Conservation (phyloP, 768 basidiomycete genomes). For the Podaxis rugospora region DNA sequence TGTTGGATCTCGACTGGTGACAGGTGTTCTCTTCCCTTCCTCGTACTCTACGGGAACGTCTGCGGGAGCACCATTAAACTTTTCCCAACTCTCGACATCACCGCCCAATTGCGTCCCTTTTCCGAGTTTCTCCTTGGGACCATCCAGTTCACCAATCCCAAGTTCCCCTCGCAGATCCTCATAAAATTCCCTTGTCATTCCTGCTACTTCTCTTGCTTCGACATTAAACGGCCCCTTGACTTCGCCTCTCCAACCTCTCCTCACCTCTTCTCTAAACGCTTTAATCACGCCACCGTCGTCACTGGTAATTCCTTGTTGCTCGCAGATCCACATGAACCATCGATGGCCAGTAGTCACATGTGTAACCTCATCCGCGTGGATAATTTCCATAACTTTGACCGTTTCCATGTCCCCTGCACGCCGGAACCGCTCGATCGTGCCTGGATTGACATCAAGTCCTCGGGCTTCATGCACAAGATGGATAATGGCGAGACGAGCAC, state of each 20-base stretch:
- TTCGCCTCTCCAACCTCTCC: slow-evolving; percentile 63
- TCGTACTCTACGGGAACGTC: not conserved
- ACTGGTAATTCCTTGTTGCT: slow-evolving; percentile 19
- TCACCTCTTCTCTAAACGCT: slow-evolving; percentile 70
- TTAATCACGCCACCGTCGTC: slow-evolving; percentile 27
- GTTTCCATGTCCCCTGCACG: slow-evolving; percentile 63
- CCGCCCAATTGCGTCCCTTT: not conserved
- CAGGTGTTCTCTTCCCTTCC: not conserved
- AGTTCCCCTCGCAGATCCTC: slow-evolving; percentile 65
- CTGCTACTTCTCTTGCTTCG: slow-evolving; percentile 67
- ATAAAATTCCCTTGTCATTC: slow-evolving; percentile 69
- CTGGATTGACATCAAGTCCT: slow-evolving; percentile 81
- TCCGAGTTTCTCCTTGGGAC: not conserved
- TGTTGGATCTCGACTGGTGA: not conserved
- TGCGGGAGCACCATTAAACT: not conserved
- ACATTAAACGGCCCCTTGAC: slow-evolving; percentile 83
- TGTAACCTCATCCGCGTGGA: slow-evolving; percentile 78
- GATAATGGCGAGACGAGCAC: slow-evolving; percentile 74
- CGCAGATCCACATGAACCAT: slow-evolving; percentile 80
- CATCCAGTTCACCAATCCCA: slow-evolving; percentile 19
- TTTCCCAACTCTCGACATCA: not conserved
- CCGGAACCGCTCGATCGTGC: slow-evolving; percentile 69
- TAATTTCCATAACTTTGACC: slow-evolving; percentile 64
- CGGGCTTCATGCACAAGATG: slow-evolving; percentile 84
- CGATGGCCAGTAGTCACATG: slow-evolving; percentile 81